Percentiles rank a stretch among this genome's conserved stretches.
Evolutionary conservation across 306 rosid genomes (phyloP).

Genomic region (Hippophae rhamnoides): DNA sequence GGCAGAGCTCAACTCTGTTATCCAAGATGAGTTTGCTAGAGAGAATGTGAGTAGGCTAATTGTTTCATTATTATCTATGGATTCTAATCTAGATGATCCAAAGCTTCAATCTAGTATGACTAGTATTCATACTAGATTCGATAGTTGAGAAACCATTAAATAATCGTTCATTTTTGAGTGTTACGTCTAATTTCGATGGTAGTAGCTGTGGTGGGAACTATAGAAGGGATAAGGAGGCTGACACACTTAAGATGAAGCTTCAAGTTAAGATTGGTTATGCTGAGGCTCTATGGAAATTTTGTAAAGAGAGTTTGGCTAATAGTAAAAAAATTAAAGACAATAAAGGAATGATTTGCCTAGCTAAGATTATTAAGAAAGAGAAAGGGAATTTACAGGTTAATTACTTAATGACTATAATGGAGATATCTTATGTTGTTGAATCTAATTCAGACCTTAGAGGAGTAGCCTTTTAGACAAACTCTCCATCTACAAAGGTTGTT

Average conservation of each 20-base stretch:
- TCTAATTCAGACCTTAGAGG: slow-evolving; percentile 56
- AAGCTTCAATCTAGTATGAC: slow-evolving; percentile 28
- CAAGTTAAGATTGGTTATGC: slow-evolving; percentile 55
- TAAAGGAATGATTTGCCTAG: slow-evolving; percentile 79
- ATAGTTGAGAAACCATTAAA: slow-evolving; percentile 7
- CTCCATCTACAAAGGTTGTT: slow-evolving; percentile 63
- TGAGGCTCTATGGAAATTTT: slow-evolving; percentile 76
- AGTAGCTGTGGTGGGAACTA: slow-evolving; percentile 40
- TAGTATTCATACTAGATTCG: slow-evolving; percentile 45
- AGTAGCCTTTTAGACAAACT: slow-evolving; percentile 55
- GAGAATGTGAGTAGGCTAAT: slow-evolving; percentile 68
- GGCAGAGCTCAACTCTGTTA: slow-evolving; percentile 40
- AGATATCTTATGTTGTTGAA: slow-evolving; percentile 64
- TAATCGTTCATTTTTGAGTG: slow-evolving; percentile 1
- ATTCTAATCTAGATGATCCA: slow-evolving; percentile 49
- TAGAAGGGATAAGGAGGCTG: slow-evolving; percentile 49
- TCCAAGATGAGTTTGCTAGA: slow-evolving; percentile 64
- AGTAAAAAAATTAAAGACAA: slow-evolving; percentile 69
- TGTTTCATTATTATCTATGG: slow-evolving; percentile 54
- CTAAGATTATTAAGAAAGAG: slow-evolving; percentile 61
- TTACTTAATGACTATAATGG: slow-evolving; percentile 79
- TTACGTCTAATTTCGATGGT: slow-evolving; percentile 39
- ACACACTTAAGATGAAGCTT: slow-evolving; percentile 45
- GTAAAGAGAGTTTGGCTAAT: slow-evolving; percentile 37
- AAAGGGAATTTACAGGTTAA: slow-evolving; percentile 51